Evolutionary conservation across 495 filamentous ascomycete species (phyloP), one percentile per base, ranked within the genome.

Genomic region (Podospora australis): DNA sequence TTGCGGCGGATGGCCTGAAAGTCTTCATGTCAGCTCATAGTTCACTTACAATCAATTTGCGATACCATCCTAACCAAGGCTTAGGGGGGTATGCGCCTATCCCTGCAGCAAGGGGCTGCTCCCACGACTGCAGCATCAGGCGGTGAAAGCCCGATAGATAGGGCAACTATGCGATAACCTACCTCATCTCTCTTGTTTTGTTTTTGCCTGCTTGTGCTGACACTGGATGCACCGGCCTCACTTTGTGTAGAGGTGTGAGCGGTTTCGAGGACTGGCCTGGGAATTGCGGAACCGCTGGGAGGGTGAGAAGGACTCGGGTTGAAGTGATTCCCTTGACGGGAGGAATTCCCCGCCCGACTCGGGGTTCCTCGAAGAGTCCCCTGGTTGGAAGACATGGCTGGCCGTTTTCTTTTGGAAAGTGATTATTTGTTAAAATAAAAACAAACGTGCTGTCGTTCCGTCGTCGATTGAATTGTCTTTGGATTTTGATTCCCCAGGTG

Each of bases 151-250:
- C 26, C 13, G 13, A 30, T 13, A 30, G 26, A 30, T 11, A 10
- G n/a, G 16, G 16, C 16, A 19, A n/a, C n/a, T n/a, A n/a, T n/a
- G n/a, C n/a, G n/a, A n/a, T n/a, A 50, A 68, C 82, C 60, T 73
- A 97, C 92, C 86, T 99, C 92, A 87, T 99, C 92, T 66, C 88
- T 82, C 71, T 96, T 97, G 52, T 83, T 84, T 75, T 96, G 90
- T 70, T 94, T 96, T 70, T 88, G 84, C 63, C 92, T 78, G 65
- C 82, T 96, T 60, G 84, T 86, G 77, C 79, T 95, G 70, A 87
- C 77, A n/a, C n/a, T n/a, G 47, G 88, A 87, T 52, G 77, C 79
- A 36, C 80, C 81, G 48, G 75, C 79, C 46, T 91, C 86, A 63
- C 83, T 87, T 32, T 57, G 53, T 22, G 60, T 21, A 17, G 65